Evolutionary conservation across 768 basidiomycete species (phyloP).

Genomic region (Saitozyma podzolica): DNA sequence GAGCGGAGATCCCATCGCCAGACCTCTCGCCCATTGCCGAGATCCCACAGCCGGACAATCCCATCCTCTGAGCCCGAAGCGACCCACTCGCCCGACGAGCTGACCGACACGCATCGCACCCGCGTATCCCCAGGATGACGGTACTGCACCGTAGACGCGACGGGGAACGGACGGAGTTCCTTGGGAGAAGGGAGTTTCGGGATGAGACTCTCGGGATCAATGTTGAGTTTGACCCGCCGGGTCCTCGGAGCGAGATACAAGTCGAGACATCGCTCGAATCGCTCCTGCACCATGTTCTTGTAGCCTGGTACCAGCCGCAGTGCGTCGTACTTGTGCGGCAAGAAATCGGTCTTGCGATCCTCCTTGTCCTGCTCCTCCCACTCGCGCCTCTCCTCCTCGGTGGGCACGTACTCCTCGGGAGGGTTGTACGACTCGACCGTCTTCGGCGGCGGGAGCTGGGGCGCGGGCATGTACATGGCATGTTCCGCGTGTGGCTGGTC

Average conservation of each 20-base stretch:
- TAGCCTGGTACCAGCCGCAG: slow-evolving; percentile 91
- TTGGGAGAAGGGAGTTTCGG: slow-evolving; percentile 91
- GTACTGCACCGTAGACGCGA: slow-evolving; percentile 72
- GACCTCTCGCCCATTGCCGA: slow-evolving; percentile 81
- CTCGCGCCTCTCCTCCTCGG: slow-evolving; percentile 72
- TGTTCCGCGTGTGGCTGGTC: slow-evolving; percentile 63
- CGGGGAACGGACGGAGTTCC: slow-evolving; percentile 92
- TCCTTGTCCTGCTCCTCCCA: slow-evolving; percentile 84
- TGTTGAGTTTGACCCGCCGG: slow-evolving; percentile 70
- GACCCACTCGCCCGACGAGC: slow-evolving; percentile 88
- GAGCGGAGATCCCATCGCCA: slow-evolving; percentile 79
- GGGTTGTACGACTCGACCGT: slow-evolving; percentile 99
- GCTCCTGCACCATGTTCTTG: slow-evolving; percentile 84
- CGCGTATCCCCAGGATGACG: slow-evolving; percentile 64
- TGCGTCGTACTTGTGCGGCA: slow-evolving; percentile 80
- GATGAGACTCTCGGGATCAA: slow-evolving; percentile 85
- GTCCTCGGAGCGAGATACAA: slow-evolving; percentile 93
- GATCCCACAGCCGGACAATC: slow-evolving; percentile 84
- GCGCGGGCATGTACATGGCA: slow-evolving; percentile 86
- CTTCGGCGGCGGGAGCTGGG: slow-evolving; percentile 82
- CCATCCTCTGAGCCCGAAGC: slow-evolving; percentile 90
- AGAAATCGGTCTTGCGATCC: slow-evolving; percentile 83
- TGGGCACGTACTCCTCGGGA: slow-evolving; percentile 91
- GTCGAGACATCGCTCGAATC: slow-evolving; percentile 90
- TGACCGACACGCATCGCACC: slow-evolving; percentile 72